Evolutionary conservation across 2,329 filamentous ascomycete genomes (phyloP).

Genomic region (Plenodomus biglobosus): DNA sequence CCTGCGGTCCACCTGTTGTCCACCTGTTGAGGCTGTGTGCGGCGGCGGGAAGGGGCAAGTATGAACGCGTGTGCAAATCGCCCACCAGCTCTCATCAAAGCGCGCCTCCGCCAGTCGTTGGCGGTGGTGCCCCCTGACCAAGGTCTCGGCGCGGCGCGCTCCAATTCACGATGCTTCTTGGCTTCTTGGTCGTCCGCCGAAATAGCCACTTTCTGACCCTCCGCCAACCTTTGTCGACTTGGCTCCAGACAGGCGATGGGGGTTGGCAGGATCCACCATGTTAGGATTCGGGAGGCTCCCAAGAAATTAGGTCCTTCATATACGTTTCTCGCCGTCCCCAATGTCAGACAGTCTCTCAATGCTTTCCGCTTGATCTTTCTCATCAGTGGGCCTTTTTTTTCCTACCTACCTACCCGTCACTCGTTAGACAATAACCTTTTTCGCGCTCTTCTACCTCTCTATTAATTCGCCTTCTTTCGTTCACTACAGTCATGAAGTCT

Average conservation of each 20-base stretch:
- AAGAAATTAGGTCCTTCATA: conserved; percentile 39
- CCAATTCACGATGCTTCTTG: conserved; percentile 28
- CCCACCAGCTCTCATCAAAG: conserved; percentile 16
- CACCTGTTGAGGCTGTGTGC: conserved; percentile 36
- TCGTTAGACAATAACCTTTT: conserved; percentile 35
- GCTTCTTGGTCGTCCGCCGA: conserved; percentile 36
- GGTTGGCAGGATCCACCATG: conserved; percentile 44
- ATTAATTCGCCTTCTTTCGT: conserved; percentile 31
- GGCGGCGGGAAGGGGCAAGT: conserved; percentile 8
- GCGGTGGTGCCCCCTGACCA: conserved; percentile 34
- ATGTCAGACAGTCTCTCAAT: conserved; percentile 20
- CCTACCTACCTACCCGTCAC: conserved; percentile 37
- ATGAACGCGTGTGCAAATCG: conserved; percentile 26
- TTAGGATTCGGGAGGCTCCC: conserved; percentile 23
- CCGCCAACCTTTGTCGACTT: conserved; percentile 36
- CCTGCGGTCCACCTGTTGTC: conserved; percentile 6
- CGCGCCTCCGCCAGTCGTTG: conserved; percentile 18
- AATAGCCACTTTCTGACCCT: conserved; percentile 9
- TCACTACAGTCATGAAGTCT: conserved; percentile 32
- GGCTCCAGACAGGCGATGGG: conserved; percentile 37
- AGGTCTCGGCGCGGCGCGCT: conserved; percentile 37
- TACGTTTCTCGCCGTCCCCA: conserved; percentile 23
- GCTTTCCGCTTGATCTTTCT: conserved; percentile 27
- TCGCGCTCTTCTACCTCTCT: conserved; percentile 26
- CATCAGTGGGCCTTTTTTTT: conserved; percentile 14